A percentile compares a stretch with the other conserved stretches of the same genome.
phyloP scores from a whole-genome alignment of 768 basidiomycete species.

The Lepiota brunneoincarnata region DNA sequence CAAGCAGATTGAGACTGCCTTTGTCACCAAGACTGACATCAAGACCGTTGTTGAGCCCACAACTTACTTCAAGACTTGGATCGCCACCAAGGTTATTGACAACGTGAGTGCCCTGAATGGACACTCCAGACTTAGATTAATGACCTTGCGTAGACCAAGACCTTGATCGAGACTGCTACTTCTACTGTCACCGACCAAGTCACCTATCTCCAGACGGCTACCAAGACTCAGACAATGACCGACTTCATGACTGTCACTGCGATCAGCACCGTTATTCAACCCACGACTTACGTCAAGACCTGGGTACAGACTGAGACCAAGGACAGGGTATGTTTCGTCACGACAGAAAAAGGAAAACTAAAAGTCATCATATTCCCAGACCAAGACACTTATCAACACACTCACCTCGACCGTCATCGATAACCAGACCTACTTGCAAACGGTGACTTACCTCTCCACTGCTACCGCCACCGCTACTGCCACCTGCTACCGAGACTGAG shows the following conservation, averaged over 20 bases:
- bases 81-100: constrained; percentile 56
- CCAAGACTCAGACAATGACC: constrained; percentile 52
- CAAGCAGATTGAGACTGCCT: constrained; percentile 53
- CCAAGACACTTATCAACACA: constrained; percentile 57
- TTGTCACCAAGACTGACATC: constrained; percentile 52
- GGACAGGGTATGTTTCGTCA: constrained; percentile 45
- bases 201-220: constrained; percentile 56
- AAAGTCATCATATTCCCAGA: constrained; percentile 30
- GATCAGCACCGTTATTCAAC: constrained; percentile 48
- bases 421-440: constrained; percentile 45
- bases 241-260: constrained; percentile 53
- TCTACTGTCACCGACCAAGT: constrained; percentile 48
- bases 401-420: constrained; percentile 50
- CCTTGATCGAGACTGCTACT: constrained; percentile 47
- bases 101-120: constrained; percentile 38
- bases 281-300: constrained; percentile 56
- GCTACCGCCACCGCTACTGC: constrained; percentile 41
- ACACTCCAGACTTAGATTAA: not conserved
- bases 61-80: constrained; percentile 51
- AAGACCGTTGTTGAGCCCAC: constrained; percentile 55
- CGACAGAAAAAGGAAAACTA: not conserved
- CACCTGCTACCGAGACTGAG: constrained; percentile 32
- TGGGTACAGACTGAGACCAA: constrained; percentile 54
- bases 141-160: constrained; percentile 44
- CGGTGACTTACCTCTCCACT: constrained; percentile 50